Conservation (phyloP, 2,329 filamentous ascomycete genomes). For the Epichloe coenophiala region DNA sequence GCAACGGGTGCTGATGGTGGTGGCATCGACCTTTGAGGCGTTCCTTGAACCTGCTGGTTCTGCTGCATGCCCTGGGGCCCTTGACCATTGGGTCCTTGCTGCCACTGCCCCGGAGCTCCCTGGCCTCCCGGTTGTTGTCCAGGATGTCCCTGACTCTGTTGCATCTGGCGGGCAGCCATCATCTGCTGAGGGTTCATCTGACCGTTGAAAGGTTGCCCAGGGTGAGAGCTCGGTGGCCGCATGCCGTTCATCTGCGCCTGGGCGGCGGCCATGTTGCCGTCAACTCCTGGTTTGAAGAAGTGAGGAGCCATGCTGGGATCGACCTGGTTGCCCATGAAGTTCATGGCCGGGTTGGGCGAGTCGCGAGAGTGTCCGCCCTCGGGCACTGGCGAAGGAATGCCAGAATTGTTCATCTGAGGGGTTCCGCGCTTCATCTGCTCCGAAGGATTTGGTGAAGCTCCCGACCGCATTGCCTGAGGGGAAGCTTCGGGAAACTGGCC, state of each 20-base stretch:
- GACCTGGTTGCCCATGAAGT: conserved; percentile 50
- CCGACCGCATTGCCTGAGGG: conserved; percentile 52
- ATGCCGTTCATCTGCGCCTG: conserved; percentile 49
- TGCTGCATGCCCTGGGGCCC: conserved; percentile 27
- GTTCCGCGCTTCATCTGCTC: conserved; percentile 71
- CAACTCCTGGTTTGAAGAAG: conserved; percentile 42
- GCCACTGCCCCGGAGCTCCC: conserved; percentile 24
- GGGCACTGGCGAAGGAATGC: conserved; percentile 57
- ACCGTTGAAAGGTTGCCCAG: conserved; percentile 40
- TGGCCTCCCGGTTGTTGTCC: conserved; percentile 15
- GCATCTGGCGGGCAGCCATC: conserved; percentile 33
- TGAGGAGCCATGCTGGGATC: conserved; percentile 47
- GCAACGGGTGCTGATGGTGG: conserved; percentile 48
- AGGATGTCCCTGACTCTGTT: conserved; percentile 20
- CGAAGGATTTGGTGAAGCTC: conserved; percentile 61
- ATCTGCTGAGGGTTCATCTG: conserved; percentile 50
- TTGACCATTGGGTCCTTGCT: conserved; percentile 27
- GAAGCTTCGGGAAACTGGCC: conserved; percentile 58
- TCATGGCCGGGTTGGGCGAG: conserved; percentile 49
- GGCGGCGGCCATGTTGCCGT: conserved; percentile 34
- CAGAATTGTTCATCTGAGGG: conserved; percentile 56
- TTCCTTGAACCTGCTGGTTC: conserved; percentile 43
- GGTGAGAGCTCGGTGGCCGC: conserved; percentile 57
- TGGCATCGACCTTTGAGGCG: conserved; percentile 58
- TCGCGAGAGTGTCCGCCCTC: conserved; percentile 53